phyloP scores from a whole-genome alignment of 257 asterid genomes.

The Osmanthus fragrans region DNA sequence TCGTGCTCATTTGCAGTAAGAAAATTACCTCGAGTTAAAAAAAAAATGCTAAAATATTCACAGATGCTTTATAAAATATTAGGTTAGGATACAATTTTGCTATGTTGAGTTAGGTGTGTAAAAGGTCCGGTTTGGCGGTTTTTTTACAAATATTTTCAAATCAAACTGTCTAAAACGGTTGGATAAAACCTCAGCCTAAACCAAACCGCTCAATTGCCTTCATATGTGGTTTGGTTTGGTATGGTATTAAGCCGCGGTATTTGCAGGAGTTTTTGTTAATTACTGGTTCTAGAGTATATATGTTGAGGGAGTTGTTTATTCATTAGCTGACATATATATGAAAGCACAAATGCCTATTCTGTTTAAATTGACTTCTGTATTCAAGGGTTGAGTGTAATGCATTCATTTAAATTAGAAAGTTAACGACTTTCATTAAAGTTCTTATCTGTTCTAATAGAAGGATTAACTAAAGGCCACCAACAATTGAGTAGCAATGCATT shows the following conservation, averaged over 20 bases:
- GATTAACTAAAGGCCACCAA: too few relatives aligned
- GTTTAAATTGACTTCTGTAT: background rate
- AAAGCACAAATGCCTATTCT: too few relatives aligned
- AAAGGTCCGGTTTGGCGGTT: background rate
- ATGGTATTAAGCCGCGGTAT: too few relatives aligned
- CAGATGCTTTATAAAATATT: constrained; percentile 14
- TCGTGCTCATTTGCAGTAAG: too few relatives aligned
- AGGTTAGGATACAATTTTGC: background rate
- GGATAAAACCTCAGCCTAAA: background rate
- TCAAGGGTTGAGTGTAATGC: background rate
- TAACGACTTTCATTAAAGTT: background rate
- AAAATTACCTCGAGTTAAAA: background rate
- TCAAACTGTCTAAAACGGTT: background rate
- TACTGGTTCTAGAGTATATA: background rate
- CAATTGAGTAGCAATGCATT: too few relatives aligned
- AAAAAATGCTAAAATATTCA: background rate
- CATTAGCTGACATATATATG: too few relatives aligned
- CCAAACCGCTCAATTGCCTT: background rate
- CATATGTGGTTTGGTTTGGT: background rate
- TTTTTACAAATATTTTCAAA: too few relatives aligned
- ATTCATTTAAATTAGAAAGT: background rate
- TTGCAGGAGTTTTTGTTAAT: background rate
- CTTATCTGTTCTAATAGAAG: background rate
- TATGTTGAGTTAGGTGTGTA: background rate
- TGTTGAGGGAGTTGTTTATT: background rate